phyloP scores from a whole-genome alignment of 352 stramenopile genomes.

The Phytophthora capsici region DNA sequence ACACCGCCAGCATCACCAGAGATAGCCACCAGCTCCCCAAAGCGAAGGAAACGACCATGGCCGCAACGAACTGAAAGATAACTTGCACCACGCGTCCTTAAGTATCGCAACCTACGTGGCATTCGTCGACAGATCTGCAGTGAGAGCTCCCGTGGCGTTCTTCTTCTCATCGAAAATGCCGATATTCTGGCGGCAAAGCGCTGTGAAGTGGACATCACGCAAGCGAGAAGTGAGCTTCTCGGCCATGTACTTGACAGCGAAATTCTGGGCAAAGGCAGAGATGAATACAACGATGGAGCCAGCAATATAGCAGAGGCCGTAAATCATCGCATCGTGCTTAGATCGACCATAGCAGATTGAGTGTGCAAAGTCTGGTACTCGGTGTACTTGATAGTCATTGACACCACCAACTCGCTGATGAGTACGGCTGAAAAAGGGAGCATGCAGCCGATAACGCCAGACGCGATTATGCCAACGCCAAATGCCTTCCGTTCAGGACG shows the following conservation, averaged over 20 bases:
- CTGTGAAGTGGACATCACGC: slow-evolving; percentile 51
- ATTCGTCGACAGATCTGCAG: slow-evolving; percentile 56
- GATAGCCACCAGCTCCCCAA: slow-evolving; percentile 13
- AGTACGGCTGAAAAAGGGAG: slow-evolving; percentile 37
- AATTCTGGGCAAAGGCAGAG: slow-evolving; percentile 42
- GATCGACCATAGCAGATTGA: slow-evolving; percentile 58
- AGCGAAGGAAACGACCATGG: slow-evolving; percentile 66
- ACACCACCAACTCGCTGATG: slow-evolving; percentile 28
- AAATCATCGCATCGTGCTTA: not conserved
- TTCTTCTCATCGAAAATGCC: not conserved
- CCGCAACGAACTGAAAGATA: slow-evolving; percentile 50
- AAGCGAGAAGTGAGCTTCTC: slow-evolving; percentile 61
- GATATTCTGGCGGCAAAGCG: not conserved
- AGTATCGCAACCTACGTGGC: slow-evolving; percentile 59
- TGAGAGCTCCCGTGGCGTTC: slow-evolving; percentile 58
- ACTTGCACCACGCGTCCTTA: slow-evolving; percentile 52
- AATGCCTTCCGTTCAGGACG: not conserved
- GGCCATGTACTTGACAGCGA: slow-evolving; percentile 53
- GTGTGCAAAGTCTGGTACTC: slow-evolving; percentile 35
- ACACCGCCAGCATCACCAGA: slow-evolving; percentile 63
- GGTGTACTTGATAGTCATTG: slow-evolving; percentile 23
- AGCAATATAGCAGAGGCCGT: not conserved
- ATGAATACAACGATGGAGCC: slow-evolving; percentile 24
- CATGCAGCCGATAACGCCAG: not conserved
- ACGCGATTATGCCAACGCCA: not conserved